Conservation (phyloP, 2,329 filamentous ascomycete species). For the Pseudogymnoascus sp. region DNA sequence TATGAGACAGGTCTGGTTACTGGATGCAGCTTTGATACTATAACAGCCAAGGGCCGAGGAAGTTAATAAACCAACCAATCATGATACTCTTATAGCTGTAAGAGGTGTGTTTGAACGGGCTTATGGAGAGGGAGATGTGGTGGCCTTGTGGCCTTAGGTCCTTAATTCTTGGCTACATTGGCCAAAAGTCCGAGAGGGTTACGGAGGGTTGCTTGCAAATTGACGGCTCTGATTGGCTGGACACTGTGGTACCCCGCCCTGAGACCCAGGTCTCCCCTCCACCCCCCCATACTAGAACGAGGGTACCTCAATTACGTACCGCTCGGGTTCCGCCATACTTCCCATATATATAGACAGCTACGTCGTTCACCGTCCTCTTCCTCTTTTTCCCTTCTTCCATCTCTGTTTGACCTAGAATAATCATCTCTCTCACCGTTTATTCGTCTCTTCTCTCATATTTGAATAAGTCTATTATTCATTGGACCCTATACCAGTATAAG, state of each 20-base stretch:
- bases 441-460: neutral
- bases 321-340: neutral
- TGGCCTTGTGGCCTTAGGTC: neutral
- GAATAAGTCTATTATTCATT: neutral
- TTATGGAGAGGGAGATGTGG: neutral
- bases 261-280: neutral
- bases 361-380: neutral
- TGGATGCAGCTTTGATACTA: neutral
- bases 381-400: neutral
- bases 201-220: neutral
- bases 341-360: conserved; percentile 8
- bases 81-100: neutral
- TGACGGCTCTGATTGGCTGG: neutral
- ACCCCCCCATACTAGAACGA: neutral
- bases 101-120: neutral
- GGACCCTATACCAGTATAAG: neutral
- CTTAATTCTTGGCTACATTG: neutral
- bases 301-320: conserved; percentile 10
- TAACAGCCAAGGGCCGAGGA: neutral
- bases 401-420: neutral
- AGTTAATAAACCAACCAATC: neutral
- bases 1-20: neutral
- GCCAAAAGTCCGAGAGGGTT: neutral
- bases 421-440: neutral
- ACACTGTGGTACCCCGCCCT: neutral